phyloP scores from a whole-genome alignment of 2,329 filamentous ascomycete genomes.

The Penicillium sclerotiorum region DNA sequence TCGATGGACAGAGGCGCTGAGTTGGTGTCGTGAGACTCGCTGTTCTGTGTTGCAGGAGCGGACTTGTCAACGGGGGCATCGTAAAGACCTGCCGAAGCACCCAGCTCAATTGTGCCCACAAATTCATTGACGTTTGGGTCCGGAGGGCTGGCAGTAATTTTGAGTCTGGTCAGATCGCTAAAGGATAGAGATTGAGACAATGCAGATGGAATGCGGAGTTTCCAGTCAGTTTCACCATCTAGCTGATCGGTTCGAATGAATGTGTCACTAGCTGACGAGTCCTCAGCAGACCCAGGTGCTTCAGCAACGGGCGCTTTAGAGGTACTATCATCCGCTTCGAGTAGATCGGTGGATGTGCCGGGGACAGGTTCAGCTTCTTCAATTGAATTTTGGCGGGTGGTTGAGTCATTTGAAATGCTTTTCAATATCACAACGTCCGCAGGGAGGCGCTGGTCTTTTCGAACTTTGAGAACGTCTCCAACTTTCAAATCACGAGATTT shows the following conservation, averaged over 20 bases:
- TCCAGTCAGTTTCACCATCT: slow-evolving; percentile 98
- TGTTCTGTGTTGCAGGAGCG: slow-evolving; percentile 15
- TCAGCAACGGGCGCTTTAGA: slow-evolving; percentile 15
- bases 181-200: slow-evolving; percentile 77
- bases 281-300: slow-evolving; percentile 18
- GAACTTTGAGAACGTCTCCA: slow-evolving; percentile 90
- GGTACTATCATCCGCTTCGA: slow-evolving; percentile 25
- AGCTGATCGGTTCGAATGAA: slow-evolving; percentile 98
- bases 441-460: slow-evolving; percentile 89
- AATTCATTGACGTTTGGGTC: slow-evolving; percentile 96
- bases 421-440: slow-evolving; percentile 93
- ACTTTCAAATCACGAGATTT: slow-evolving; percentile 89
- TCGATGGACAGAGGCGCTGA: slow-evolving; percentile 84
- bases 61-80: slow-evolving; percentile 47
- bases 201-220: slow-evolving; percentile 82
- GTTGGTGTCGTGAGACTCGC: slow-evolving; percentile 39
- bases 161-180: slow-evolving; percentile 67
- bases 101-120: slow-evolving; percentile 79
- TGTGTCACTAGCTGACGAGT: slow-evolving; percentile 69
- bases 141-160: slow-evolving; percentile 82
- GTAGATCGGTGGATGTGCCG: slow-evolving; percentile 26
- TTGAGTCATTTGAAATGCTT: slow-evolving; percentile 65
- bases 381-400: slow-evolving; percentile 27
- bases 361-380: slow-evolving; percentile 19
- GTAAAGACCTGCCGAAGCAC: slow-evolving; percentile 55